These are phyloP conservation scores for Aspergillus fijiensis DNA, from an alignment of 2,329 filamentous ascomycete genomes.

Conservation along the genomic window DNA sequence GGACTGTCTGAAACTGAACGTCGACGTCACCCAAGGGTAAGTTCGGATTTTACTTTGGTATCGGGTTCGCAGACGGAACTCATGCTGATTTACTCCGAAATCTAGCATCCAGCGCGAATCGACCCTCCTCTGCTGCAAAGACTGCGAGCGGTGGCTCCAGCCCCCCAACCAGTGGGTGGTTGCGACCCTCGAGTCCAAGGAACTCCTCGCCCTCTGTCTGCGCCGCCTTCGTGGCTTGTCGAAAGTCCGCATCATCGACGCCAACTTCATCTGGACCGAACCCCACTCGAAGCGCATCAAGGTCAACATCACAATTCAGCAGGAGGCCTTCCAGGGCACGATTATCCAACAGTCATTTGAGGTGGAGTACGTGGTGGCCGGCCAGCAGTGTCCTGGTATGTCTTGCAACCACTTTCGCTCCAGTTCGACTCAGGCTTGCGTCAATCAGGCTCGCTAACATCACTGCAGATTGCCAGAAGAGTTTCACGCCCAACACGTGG, in stretches of 20 bases:
- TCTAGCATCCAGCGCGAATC: conserved; percentile 76
- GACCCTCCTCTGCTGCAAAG: conserved; percentile 83
- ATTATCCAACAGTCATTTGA: conserved; percentile 92
- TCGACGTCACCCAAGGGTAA: conserved; percentile 82
- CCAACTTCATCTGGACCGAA: conserved; percentile 97
- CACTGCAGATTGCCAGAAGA: conserved; percentile 76
- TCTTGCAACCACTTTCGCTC: background rate
- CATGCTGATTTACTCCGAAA: background rate
- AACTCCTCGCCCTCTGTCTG: conserved; percentile 87
- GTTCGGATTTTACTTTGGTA: background rate
- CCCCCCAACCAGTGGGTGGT: conserved; percentile 85
- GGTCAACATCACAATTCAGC: conserved; percentile 92
- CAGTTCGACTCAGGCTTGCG: background rate
- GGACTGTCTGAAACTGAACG: conserved; percentile 91
- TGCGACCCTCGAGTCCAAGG: conserved; percentile 81
- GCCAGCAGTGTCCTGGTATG: conserved; percentile 74
- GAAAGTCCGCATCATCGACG: conserved; percentile 93
- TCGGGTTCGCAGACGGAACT: background rate
- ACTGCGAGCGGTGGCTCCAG: conserved; percentile 91
- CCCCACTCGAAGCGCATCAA: conserved; percentile 90
- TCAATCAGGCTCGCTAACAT: background rate
- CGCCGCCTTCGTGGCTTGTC: conserved; percentile 81
- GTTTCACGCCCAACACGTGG: conserved; percentile 96
- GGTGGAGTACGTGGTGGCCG: conserved; percentile 85
- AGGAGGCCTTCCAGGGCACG: conserved; percentile 62